These are phyloP conservation scores for Ascodesmis nigricans DNA, from an alignment of 495 filamentous ascomycete genomes.

Conservation along the genomic window DNA sequence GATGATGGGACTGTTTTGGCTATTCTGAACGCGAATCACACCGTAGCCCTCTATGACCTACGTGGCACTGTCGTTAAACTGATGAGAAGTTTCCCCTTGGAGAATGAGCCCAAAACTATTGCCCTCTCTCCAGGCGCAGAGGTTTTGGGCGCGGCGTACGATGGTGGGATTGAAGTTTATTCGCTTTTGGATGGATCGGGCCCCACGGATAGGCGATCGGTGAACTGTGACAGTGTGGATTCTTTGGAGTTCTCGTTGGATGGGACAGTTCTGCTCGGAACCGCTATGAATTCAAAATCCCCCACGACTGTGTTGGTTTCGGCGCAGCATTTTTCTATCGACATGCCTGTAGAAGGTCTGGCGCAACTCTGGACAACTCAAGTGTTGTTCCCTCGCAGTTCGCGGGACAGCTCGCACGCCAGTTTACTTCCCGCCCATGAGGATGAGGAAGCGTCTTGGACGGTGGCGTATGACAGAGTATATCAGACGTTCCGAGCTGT, in stretches of 20 bases:
- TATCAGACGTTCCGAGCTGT: conserved; percentile 60
- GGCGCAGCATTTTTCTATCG: conserved; percentile 53
- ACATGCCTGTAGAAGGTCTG: conserved; percentile 38
- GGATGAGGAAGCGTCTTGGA: conserved; percentile 49
- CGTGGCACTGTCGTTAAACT: conserved; percentile 37
- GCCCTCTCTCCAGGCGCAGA: conserved; percentile 59
- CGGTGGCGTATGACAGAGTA: conserved; percentile 55
- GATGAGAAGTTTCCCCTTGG: conserved; percentile 45
- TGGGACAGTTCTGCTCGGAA: conserved; percentile 66
- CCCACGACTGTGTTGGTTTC: conserved; percentile 57
- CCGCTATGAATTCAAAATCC: conserved; percentile 38
- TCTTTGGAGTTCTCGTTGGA: conserved; percentile 61
- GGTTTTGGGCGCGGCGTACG: conserved; percentile 68
- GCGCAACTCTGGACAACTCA: conserved; percentile 75
- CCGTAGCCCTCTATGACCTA: conserved; percentile 62
- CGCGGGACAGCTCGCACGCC: conserved; percentile 53
- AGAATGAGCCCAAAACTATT: conserved; percentile 55
- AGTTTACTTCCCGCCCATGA: conserved; percentile 41
- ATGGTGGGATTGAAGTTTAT: conserved; percentile 68
- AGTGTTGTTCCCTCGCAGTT: conserved; percentile 63
- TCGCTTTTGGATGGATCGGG: conserved; percentile 41
- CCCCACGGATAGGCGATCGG: conserved; percentile 47
- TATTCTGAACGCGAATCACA: conserved; percentile 57
- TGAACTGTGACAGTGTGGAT: conserved; percentile 65
- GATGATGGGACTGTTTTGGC: conserved; percentile 60